A percentile compares a stretch with the other conserved stretches of the same genome.
These are phyloP conservation scores for Naganishia vaughanmartiniae DNA, from an alignment of 768 basidiomycete genomes.

Conservation along the genomic window DNA sequence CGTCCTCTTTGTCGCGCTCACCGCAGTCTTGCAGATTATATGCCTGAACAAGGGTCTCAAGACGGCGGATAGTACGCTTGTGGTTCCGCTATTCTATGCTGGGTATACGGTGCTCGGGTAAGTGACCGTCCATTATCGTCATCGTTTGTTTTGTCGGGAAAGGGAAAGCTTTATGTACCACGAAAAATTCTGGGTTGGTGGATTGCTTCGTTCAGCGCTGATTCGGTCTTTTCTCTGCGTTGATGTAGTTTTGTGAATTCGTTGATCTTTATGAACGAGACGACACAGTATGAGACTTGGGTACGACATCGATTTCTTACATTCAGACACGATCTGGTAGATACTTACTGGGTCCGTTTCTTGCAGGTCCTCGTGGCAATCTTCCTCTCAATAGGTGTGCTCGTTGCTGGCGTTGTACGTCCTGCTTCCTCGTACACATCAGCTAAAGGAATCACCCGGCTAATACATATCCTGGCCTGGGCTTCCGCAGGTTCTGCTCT, in stretches of 20 bases:
- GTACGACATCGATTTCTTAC: no score
- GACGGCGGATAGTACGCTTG: constrained; percentile 68
- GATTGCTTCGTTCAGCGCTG: no score
- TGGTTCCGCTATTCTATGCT: constrained; percentile 92
- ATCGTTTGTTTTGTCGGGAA: no score
- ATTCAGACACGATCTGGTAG: no score
- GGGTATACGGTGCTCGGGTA: constrained; percentile 51
- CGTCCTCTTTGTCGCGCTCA: constrained; percentile 59
- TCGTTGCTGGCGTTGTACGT: constrained; percentile 75
- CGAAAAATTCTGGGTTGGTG: no score
- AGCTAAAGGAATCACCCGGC: neutral
- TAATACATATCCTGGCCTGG: neutral
- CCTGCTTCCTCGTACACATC: neutral
- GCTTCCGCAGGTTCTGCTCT: constrained; percentile 63
- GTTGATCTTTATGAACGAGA: constrained; percentile 74
- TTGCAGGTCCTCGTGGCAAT: constrained; percentile 66
- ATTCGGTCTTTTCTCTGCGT: neutral
- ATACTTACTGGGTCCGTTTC: constrained; percentile 23
- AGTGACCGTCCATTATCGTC: neutral
- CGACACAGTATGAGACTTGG: constrained; percentile 83
- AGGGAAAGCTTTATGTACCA: no score
- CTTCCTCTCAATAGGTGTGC: constrained; percentile 77
- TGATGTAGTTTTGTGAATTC: constrained; percentile 62
- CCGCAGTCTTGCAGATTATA: constrained; percentile 84
- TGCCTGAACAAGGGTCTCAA: constrained; percentile 86